phyloP scores from a whole-genome alignment of 768 basidiomycete genomes.

The Imleria badia region DNA sequence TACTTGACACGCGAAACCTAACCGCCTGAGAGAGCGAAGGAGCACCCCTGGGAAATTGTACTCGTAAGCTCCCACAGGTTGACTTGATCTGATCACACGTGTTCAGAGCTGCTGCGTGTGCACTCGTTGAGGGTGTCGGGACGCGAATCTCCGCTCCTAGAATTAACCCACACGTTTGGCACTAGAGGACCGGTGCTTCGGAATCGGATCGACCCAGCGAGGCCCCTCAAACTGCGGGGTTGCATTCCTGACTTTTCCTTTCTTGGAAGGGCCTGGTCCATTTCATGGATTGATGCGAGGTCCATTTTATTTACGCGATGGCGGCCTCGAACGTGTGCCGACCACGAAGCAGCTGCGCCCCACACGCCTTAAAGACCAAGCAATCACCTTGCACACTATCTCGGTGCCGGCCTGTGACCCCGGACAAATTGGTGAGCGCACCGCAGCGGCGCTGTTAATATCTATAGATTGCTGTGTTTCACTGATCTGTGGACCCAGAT shows the following conservation, averaged over 20 bases:
- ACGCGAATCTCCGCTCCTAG: conserved; percentile 25
- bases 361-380: conserved; percentile 6
- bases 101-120: conserved; percentile 16
- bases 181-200: conserved; percentile 10
- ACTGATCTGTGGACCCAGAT: conserved; percentile 11
- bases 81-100: conserved; percentile 23
- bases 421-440: conserved; percentile 7
- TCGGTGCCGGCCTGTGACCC: conserved; percentile 27
- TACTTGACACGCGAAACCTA: conserved; percentile 2
- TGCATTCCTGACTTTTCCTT: conserved; percentile 15
- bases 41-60: conserved; percentile 12
- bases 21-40: conserved; percentile 13
- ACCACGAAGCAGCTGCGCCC: conserved; percentile 2
- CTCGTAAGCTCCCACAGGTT: conserved; percentile 18
- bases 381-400: conserved; percentile 8
- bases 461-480: conserved; percentile 12
- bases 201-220: conserved; percentile 27
- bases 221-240: conserved; percentile 34
- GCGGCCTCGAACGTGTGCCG: conserved; percentile 11
- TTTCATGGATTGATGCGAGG: conserved; percentile 18
- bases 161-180: conserved; percentile 19
- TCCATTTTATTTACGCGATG: conserved; percentile 21
- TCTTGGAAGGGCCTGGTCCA: conserved; percentile 3
- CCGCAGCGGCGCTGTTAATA: conserved; percentile 19
- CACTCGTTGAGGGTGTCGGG: conserved; percentile 14